phyloP scores from a whole-genome alignment of 169 alveolate species.

The Plasmodium vivax region DNA sequence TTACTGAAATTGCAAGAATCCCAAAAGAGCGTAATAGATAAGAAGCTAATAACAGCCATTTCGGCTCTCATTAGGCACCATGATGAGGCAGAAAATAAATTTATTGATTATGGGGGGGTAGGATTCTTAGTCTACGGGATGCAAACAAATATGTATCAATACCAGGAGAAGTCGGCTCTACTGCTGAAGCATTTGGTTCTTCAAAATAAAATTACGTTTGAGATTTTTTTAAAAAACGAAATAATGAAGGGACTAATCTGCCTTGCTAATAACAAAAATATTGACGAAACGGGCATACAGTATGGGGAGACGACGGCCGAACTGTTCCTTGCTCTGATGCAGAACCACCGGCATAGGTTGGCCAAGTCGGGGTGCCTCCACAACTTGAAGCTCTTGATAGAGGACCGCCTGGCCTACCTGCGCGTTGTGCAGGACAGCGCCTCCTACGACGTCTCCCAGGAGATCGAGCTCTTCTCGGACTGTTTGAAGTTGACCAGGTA shows the following conservation, averaged over 20 bases:
- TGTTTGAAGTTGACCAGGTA: conserved; percentile 58
- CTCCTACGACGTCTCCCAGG: conserved; percentile 70
- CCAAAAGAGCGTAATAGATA: conserved; percentile 40
- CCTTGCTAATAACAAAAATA: conserved; percentile 53
- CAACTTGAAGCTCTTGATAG: conserved; percentile 23
- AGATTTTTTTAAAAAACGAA: conserved; percentile 50
- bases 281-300: conserved; percentile 71
- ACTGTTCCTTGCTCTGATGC: conserved; percentile 53
- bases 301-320: conserved; percentile 76
- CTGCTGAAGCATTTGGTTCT: conserved; percentile 66
- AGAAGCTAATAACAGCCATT: conserved; percentile 61
- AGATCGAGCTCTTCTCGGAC: conserved; percentile 46
- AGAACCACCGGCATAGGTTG: conserved; percentile 64
- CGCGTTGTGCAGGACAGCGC: conserved; percentile 54
- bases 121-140: conserved; percentile 70
- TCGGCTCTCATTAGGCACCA: conserved; percentile 74
- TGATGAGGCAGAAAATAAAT: conserved; percentile 75
- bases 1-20: conserved; percentile 67
- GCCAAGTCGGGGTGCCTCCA: conserved; percentile 54
- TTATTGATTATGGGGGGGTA: conserved; percentile 69
- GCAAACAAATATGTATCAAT: conserved; percentile 62
- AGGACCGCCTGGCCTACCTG: conserved; percentile 48
- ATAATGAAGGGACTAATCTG: conserved; percentile 60
- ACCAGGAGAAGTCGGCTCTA: conserved; percentile 73
- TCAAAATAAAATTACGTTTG: conserved; percentile 66